Conservation (phyloP, 1,284 basidiomycete species). For the Trichosporon sp. region DNA sequence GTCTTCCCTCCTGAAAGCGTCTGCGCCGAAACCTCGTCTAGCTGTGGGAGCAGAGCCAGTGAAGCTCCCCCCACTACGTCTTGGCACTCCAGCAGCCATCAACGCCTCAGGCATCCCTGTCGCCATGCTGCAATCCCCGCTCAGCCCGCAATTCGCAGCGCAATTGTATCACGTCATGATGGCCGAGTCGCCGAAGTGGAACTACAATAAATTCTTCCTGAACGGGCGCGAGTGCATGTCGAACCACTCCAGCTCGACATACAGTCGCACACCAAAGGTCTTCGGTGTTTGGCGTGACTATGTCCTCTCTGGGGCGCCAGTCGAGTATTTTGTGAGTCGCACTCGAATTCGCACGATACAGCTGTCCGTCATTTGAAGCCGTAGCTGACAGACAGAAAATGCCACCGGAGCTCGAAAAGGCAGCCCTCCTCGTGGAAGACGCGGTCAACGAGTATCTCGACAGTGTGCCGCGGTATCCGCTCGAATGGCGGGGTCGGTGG, state of each 20-base stretch:
- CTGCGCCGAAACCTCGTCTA: neutral
- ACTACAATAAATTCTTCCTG: slow-evolving; percentile 47
- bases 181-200: slow-evolving; percentile 50
- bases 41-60: neutral
- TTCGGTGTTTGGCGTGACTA: neutral
- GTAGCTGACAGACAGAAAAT: slow-evolving; percentile 14
- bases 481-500: slow-evolving; percentile 80
- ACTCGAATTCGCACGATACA: too few species aligned
- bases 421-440: slow-evolving; percentile 72
- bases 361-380: too few species aligned
- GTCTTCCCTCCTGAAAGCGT: slow-evolving; percentile 1
- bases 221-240: slow-evolving; percentile 57
- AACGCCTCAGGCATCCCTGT: slow-evolving; percentile 56
- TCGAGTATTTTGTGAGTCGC: slow-evolving; percentile 38
- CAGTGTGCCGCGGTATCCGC: slow-evolving; percentile 65
- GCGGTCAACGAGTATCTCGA: slow-evolving; percentile 74
- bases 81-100: slow-evolving; percentile 61
- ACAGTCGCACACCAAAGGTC: slow-evolving; percentile 58
- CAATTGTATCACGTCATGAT: slow-evolving; percentile 63
- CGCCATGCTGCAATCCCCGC: slow-evolving; percentile 63
- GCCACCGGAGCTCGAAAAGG: slow-evolving; percentile 66
- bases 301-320: slow-evolving; percentile 25
- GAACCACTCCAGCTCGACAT: slow-evolving; percentile 73
- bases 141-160: slow-evolving; percentile 63
- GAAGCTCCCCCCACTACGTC: slow-evolving; percentile 25